Conservation (phyloP, 805 yeast species). For the Kluyveromyces nonfermentans region DNA sequence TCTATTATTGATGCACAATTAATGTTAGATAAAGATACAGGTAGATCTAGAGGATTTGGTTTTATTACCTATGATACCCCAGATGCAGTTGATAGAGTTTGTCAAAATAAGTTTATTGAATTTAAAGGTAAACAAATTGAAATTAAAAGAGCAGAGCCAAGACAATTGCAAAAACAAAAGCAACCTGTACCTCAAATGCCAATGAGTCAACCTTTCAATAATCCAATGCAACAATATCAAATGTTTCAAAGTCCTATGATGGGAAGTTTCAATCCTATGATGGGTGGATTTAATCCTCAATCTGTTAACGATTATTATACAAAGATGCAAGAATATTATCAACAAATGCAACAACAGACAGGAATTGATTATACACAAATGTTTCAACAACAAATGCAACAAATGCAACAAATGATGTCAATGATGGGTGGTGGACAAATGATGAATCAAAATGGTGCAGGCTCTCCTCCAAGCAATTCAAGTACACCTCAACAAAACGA, state of each 20-base stretch:
- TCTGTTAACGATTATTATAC: slow-evolving; percentile 58
- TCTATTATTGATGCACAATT: slow-evolving; percentile 90
- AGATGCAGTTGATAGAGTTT: slow-evolving; percentile 84
- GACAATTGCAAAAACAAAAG: slow-evolving; percentile 51
- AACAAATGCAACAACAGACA: slow-evolving; percentile 29
- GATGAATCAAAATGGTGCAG: slow-evolving; percentile 5
- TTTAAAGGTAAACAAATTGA: slow-evolving; percentile 83
- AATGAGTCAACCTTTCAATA: slow-evolving; percentile 15
- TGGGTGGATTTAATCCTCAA: slow-evolving; percentile 33
- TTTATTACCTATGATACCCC: slow-evolving; percentile 93
- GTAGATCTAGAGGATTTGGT: slow-evolving; percentile 94
- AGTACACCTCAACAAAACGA: slow-evolving; percentile 16
- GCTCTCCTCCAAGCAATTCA: slow-evolving; percentile 13
- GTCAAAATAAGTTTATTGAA: slow-evolving; percentile 69
- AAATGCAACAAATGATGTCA: slow-evolving; percentile 28
- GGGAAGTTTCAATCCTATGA: slow-evolving; percentile 25
- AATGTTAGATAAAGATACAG: slow-evolving; percentile 95
- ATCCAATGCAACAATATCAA: slow-evolving; percentile 16
- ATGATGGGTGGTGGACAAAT: slow-evolving; percentile 9
- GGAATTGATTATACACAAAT: slow-evolving; percentile 29
- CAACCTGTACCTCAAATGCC: slow-evolving; percentile 23
- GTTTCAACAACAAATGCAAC: slow-evolving; percentile 30
- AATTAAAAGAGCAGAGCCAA: slow-evolving; percentile 76
- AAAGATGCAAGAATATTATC: slow-evolving; percentile 45
- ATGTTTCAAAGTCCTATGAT: slow-evolving; percentile 29